Percentiles rank a stretch among this genome's conserved stretches.
phyloP scores from a whole-genome alignment of 176 grass and related monocot genomes.

The Eragrostis curvula region DNA sequence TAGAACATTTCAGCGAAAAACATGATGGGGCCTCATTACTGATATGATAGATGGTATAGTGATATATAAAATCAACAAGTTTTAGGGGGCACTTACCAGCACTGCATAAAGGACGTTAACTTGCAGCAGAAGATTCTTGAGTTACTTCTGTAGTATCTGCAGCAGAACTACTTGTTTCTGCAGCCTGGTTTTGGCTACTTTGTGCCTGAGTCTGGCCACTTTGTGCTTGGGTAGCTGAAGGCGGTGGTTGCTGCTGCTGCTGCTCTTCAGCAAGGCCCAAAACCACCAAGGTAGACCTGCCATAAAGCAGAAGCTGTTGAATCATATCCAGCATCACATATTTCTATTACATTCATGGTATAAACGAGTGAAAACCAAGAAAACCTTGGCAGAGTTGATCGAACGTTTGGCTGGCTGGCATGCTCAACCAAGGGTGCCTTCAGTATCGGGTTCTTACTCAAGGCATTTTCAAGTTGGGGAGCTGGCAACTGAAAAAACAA shows the following conservation, averaged over 20 bases:
- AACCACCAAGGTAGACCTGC: constrained; percentile 79
- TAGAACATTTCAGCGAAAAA: not conserved
- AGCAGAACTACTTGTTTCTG: constrained; percentile 79
- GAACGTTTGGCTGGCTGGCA: constrained; percentile 79
- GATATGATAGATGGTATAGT: not conserved
- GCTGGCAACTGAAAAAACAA: constrained; percentile 75
- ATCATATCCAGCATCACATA: constrained; percentile 3
- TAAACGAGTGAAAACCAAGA: not conserved
- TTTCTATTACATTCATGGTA: not conserved
- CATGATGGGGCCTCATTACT: not conserved
- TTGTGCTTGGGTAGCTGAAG: constrained; percentile 42
- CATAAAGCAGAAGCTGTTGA: constrained; percentile 10
- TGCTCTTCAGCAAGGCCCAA: constrained; percentile 83
- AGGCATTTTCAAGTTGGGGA: constrained; percentile 90
- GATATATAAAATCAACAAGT: not conserved
- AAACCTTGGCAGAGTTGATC: constrained; percentile 78
- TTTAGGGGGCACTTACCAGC: not conserved
- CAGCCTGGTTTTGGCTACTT: constrained; percentile 74
- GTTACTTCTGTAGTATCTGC: constrained; percentile 67
- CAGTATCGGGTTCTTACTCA: constrained; percentile 75
- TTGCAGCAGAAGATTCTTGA: constrained; percentile 67
- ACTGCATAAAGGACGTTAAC: constrained; percentile 21
- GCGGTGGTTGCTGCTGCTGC: constrained; percentile 35
- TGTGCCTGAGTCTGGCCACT: constrained; percentile 60
- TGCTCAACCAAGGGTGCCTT: constrained; percentile 86